Evolutionary conservation across 352 stramenopile genomes (phyloP).

Genomic region (Phytophthora sp.): DNA sequence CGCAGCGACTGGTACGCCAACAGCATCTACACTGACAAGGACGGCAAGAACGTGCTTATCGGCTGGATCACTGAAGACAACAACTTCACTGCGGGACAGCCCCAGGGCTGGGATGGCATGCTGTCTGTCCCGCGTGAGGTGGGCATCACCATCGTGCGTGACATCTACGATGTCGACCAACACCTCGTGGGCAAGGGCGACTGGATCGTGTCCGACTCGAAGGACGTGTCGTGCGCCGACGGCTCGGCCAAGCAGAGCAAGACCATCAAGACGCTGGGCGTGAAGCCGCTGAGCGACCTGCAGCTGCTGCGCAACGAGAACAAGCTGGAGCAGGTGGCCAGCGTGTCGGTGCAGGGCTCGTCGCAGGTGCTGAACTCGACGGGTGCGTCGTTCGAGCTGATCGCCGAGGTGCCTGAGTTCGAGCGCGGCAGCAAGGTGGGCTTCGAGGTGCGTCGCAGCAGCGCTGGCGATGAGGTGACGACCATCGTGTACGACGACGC

Average conservation of each 20-base stretch:
- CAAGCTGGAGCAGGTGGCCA: conserved; percentile 33
- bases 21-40: conserved; percentile 64
- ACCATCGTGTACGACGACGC: conserved; percentile 68
- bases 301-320: conserved; percentile 53
- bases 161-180: conserved; percentile 57
- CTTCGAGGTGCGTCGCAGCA: conserved; percentile 62
- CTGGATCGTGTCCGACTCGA: conserved; percentile 57
- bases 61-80: conserved; percentile 74
- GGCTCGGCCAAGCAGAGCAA: conserved; percentile 41
- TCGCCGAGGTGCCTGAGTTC: conserved; percentile 50
- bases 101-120: conserved; percentile 76
- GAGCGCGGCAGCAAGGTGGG: conserved; percentile 53
- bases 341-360: conserved; percentile 32
- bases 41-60: conserved; percentile 61
- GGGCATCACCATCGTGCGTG: conserved; percentile 51
- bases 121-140: conserved; percentile 63
- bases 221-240: conserved; percentile 33
- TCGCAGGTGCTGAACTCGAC: conserved; percentile 47
- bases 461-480: conserved; percentile 51
- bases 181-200: conserved; percentile 54
- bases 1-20: conserved; percentile 75
- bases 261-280: conserved; percentile 68
- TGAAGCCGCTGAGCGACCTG: conserved; percentile 53
- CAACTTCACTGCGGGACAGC: conserved; percentile 45
- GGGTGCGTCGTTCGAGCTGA: conserved; percentile 60